phyloP scores from a whole-genome alignment of 139 green algal species.

The Chlamydomonas urium region DNA sequence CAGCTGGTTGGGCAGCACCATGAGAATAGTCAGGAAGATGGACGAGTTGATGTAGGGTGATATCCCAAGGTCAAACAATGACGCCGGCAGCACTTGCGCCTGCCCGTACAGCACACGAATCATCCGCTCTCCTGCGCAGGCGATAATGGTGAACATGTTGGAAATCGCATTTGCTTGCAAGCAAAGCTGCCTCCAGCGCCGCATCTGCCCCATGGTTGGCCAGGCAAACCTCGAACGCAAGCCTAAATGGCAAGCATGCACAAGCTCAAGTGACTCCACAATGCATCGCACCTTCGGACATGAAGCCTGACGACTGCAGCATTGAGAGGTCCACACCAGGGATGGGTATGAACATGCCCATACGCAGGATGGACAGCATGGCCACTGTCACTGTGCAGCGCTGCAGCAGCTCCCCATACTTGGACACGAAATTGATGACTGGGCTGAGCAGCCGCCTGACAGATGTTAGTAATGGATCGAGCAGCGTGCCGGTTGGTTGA shows the following conservation, averaged over 20 bases:
- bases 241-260: too few species aligned
- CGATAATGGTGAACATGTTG: too few species aligned
- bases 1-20: constrained; percentile 28
- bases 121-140: constrained; percentile 38
- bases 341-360: constrained; percentile 50
- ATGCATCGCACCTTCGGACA: too few species aligned
- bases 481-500: too few species aligned
- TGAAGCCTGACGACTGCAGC: constrained; percentile 15
- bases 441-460: background rate
- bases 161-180: too few species aligned
- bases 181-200: too few species aligned
- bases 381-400: constrained; percentile 35
- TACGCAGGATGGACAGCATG: constrained; percentile 47
- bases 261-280: too few species aligned
- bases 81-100: constrained; percentile 42
- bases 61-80: constrained; percentile 58
- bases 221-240: too few species aligned
- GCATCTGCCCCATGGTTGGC: too few species aligned
- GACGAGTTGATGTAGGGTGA: constrained; percentile 55
- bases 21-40: constrained; percentile 35
- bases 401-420: constrained; percentile 19
- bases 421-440: background rate
- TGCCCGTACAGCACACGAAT: constrained; percentile 45
- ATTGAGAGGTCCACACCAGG: constrained; percentile 42
- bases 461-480: too few species aligned